These are phyloP conservation scores for Gentiana dahurica DNA, from an alignment of 257 asterid genomes.

Conservation along the genomic window DNA sequence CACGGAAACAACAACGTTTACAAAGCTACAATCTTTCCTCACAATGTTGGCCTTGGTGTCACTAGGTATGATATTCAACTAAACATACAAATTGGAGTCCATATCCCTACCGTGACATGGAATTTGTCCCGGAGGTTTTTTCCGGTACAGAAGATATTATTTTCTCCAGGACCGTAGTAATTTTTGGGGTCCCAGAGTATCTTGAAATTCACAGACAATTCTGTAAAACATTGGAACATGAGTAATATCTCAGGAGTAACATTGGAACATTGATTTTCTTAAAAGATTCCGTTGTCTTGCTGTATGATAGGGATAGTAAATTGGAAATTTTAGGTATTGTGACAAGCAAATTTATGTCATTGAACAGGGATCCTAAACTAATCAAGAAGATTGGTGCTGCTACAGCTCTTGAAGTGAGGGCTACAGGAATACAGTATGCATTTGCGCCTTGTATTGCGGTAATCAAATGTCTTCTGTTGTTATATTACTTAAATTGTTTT, in stretches of 20 bases:
- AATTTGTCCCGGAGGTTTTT: no score
- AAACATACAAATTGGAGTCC: no score
- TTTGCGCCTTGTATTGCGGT: slow-evolving; percentile 80
- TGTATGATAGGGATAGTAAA: background rate
- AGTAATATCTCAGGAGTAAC: background rate
- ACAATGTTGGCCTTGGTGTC: slow-evolving; percentile 63
- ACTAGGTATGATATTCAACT: slow-evolving; percentile 33
- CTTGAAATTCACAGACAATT: no score
- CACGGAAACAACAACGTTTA: slow-evolving; percentile 57
- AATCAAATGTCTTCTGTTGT: background rate
- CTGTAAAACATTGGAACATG: no score
- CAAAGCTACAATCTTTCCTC: slow-evolving; percentile 58
- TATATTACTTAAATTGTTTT: background rate
- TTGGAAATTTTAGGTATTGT: background rate
- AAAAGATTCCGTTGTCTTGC: background rate
- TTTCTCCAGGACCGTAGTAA: no score
- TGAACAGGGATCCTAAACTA: slow-evolving; percentile 43
- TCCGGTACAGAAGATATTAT: no score
- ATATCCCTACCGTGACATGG: no score
- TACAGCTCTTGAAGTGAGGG: slow-evolving; percentile 66
- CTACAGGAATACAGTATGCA: slow-evolving; percentile 54
- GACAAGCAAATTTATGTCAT: background rate
- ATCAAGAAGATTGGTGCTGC: slow-evolving; percentile 62
- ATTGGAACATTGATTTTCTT: background rate
- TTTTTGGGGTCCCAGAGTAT: no score